phyloP scores from a whole-genome alignment of 1,284 basidiomycete genomes.

The Malassezia globosa region DNA sequence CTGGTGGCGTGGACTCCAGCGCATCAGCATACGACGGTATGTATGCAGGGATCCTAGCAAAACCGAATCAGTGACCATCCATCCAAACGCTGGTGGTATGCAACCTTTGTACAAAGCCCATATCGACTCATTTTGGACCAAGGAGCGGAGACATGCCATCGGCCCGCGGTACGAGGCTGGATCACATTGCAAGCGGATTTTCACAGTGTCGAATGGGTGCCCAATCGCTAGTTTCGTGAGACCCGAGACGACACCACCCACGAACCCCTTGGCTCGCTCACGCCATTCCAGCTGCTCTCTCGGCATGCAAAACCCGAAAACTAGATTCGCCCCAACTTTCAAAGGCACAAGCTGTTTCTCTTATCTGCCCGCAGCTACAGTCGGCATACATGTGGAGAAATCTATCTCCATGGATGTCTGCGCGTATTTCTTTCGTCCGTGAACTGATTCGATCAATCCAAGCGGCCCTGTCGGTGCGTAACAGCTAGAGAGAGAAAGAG shows the following conservation, averaged over 20 bases:
- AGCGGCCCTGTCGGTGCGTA: too few species aligned
- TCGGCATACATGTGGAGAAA: too few species aligned
- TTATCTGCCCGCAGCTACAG: too few species aligned
- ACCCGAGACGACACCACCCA: conserved; percentile 46
- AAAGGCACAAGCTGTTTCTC: too few species aligned
- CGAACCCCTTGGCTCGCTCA: conserved; percentile 43
- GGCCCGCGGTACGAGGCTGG: conserved; percentile 60
- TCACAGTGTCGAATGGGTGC: conserved; percentile 57
- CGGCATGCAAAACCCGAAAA: too few species aligned
- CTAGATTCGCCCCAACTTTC: too few species aligned
- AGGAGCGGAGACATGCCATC: conserved; percentile 58
- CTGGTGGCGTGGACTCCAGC: neutral
- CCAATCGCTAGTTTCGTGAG: conserved; percentile 49
- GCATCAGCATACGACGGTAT: conserved; percentile 17
- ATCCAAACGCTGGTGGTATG: conserved; percentile 60
- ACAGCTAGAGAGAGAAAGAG: too few species aligned
- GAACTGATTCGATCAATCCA: too few species aligned
- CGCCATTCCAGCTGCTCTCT: conserved; percentile 5
- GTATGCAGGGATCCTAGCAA: conserved; percentile 59
- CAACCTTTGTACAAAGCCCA: conserved; percentile 51
- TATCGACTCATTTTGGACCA: conserved; percentile 55
- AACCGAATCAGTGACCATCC: conserved; percentile 64
- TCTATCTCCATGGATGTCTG: too few species aligned
- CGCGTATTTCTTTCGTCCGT: too few species aligned
- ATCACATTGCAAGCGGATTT: conserved; percentile 63